Evolutionary conservation across 139 green algal species (phyloP).

Genomic region (Diplosphaera chodatii): DNA sequence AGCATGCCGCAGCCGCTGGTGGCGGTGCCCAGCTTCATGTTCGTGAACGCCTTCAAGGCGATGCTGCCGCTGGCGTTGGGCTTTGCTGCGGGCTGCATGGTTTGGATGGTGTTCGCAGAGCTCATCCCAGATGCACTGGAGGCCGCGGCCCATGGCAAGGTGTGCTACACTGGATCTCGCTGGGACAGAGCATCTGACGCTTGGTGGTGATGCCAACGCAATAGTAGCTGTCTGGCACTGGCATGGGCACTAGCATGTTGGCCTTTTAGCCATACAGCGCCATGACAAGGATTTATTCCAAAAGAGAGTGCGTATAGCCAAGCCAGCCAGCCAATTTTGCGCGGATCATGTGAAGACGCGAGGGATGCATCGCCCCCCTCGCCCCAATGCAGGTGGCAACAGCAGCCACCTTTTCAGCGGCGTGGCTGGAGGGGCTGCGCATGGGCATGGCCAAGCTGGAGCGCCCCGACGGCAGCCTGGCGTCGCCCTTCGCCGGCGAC

Average conservation of each 20-base stretch:
- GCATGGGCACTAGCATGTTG: too few relatives aligned
- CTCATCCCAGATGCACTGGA: slow-evolving; percentile 89
- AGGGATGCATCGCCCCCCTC: too few relatives aligned
- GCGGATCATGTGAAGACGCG: too few relatives aligned
- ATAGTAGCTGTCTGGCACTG: too few relatives aligned
- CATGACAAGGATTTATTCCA: too few relatives aligned
- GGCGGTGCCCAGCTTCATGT: slow-evolving; percentile 88
- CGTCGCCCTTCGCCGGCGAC: slow-evolving; percentile 31
- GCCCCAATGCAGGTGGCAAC: slow-evolving; percentile 88
- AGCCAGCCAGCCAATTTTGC: too few relatives aligned
- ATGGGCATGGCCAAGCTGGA: slow-evolving; percentile 75
- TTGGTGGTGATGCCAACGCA: too few relatives aligned
- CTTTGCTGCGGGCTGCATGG: slow-evolving; percentile 98
- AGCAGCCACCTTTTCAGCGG: slow-evolving; percentile 78
- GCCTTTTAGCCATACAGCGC: too few relatives aligned
- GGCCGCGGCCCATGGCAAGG: slow-evolving; percentile 19
- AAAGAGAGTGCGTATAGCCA: too few relatives aligned
- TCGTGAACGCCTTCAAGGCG: slow-evolving; percentile 83
- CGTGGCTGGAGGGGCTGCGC: slow-evolving; percentile 74
- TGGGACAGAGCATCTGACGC: too few relatives aligned
- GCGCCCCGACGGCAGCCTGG: slow-evolving; percentile 43
- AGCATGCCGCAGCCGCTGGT: slow-evolving; percentile 84
- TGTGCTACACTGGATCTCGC: neutral
- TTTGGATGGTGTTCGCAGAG: slow-evolving; percentile 97
- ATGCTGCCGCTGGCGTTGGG: slow-evolving; percentile 88